phyloP scores from a whole-genome alignment of 768 basidiomycete species.

The Lepiota venenata region DNA sequence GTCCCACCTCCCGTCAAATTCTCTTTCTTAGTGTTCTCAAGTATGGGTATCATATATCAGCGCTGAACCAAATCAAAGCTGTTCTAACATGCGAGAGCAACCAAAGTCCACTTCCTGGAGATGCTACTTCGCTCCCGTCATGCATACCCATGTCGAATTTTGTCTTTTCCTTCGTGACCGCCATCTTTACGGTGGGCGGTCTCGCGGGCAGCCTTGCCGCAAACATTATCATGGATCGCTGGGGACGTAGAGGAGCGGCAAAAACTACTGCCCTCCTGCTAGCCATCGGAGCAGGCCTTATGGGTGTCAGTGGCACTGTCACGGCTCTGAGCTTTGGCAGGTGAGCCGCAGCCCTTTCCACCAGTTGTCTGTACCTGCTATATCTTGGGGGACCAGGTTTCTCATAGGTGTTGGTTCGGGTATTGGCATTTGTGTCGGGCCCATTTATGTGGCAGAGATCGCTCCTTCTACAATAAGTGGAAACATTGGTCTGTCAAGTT shows the following conservation, averaged over 20 bases:
- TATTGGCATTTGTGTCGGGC: constrained; percentile 73
- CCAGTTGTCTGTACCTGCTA: constrained; percentile 1
- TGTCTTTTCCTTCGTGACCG: constrained; percentile 79
- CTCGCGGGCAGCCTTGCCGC: constrained; percentile 72
- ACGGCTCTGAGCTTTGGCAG: constrained; percentile 60
- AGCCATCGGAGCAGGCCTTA: constrained; percentile 58
- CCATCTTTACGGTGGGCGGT: constrained; percentile 86
- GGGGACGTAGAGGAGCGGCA: constrained; percentile 68
- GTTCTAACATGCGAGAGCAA: constrained; percentile 65
- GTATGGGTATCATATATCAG: constrained; percentile 94
- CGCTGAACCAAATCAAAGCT: constrained; percentile 84
- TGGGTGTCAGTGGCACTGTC: constrained; percentile 59
- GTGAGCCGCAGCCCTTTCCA: constrained; percentile 30
- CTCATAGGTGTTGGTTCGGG: constrained; percentile 71
- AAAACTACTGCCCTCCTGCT: constrained; percentile 54
- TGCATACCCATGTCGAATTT: constrained; percentile 81
- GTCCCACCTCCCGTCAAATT: constrained; percentile 16
- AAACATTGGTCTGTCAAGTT: constrained; percentile 52
- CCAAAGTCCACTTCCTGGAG: constrained; percentile 20
- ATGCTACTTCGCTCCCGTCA: constrained; percentile 46
- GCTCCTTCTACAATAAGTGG: constrained; percentile 75
- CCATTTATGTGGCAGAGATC: constrained; percentile 84
- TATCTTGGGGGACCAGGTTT: constrained; percentile 37
- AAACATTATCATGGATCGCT: constrained; percentile 64
- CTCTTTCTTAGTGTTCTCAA: constrained; percentile 21